phyloP scores from a whole-genome alignment of 495 filamentous ascomycete species.

The Letharia columbiana region DNA sequence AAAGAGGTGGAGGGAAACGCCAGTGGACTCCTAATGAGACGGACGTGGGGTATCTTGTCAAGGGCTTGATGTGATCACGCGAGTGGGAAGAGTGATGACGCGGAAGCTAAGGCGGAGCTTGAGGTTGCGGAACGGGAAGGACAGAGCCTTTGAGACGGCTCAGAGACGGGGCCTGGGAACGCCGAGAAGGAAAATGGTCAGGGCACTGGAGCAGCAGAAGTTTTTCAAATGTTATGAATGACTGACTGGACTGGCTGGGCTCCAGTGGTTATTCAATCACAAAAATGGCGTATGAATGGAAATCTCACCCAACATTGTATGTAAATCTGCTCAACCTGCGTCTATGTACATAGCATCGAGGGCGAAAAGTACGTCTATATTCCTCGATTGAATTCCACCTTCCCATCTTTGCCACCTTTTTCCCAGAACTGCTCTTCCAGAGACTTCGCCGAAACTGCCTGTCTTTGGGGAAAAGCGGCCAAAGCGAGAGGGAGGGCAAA shows the following conservation, averaged over 20 bases:
- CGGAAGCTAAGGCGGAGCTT: no score
- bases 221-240: not conserved
- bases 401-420: conserved; percentile 59
- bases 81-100: no score
- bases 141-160: no score
- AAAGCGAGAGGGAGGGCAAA: conserved; percentile 80
- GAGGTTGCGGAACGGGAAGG: no score
- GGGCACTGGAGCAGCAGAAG: not conserved
- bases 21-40: no score
- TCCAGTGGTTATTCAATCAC: not conserved
- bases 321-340: not conserved
- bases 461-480: conserved; percentile 84
- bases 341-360: not conserved
- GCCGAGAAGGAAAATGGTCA: not conserved
- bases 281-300: not conserved
- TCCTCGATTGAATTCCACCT: conserved; percentile 87
- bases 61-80: no score
- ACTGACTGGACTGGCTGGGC: not conserved
- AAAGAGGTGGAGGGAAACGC: no score
- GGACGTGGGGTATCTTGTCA: no score
- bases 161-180: not conserved
- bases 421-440: conserved; percentile 80
- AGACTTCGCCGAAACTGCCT: conserved; percentile 60
- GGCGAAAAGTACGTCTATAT: conserved; percentile 35
- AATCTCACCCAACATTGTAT: not conserved